phyloP scores from a whole-genome alignment of 148 eudicot genomes.

The Diospyros lotus region DNA sequence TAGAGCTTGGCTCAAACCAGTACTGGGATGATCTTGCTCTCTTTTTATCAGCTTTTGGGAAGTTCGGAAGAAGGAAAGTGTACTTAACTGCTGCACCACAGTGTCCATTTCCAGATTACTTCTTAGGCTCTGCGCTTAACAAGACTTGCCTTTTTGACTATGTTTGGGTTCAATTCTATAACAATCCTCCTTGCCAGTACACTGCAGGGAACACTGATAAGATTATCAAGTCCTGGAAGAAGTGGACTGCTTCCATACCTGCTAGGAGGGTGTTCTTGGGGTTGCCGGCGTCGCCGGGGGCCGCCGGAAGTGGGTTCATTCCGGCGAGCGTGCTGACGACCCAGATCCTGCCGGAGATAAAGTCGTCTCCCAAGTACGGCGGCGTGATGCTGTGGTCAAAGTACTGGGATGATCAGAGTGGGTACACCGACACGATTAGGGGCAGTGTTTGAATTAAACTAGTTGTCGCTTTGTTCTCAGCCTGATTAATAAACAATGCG shows the following conservation, averaged over 20 bases:
- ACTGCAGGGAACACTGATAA: conserved; percentile 37
- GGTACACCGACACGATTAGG: conserved; percentile 52
- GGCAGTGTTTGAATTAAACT: too few species aligned
- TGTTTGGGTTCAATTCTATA: conserved; percentile 89
- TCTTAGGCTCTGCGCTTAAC: conserved; percentile 41
- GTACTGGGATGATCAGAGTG: conserved; percentile 70
- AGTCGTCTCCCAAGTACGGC: conserved; percentile 61
- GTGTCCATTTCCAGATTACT: conserved; percentile 68
- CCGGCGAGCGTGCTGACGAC: conserved; percentile 46
- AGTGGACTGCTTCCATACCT: conserved; percentile 47
- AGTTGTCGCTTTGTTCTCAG: too few species aligned
- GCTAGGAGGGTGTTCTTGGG: conserved; percentile 62
- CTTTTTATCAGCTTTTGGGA: conserved; percentile 19
- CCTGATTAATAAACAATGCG: too few species aligned
- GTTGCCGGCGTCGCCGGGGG: conserved; percentile 67
- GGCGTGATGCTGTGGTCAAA: conserved; percentile 94
- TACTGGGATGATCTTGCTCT: conserved; percentile 42
- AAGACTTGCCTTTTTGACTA: conserved; percentile 62
- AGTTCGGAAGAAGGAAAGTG: conserved; percentile 26
- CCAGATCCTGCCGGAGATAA: conserved; percentile 54
- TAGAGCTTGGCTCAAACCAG: conserved; percentile 34
- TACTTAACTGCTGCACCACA: conserved; percentile 81
- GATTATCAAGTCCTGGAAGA: conserved; percentile 50
- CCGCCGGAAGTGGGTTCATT: conserved; percentile 77
- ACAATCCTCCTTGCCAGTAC: conserved; percentile 78